A percentile compares a stretch with the other conserved stretches of the same genome.
Conservation (phyloP, 2,329 filamentous ascomycete species). For the Zymoseptoria ardabiliae region DNA sequence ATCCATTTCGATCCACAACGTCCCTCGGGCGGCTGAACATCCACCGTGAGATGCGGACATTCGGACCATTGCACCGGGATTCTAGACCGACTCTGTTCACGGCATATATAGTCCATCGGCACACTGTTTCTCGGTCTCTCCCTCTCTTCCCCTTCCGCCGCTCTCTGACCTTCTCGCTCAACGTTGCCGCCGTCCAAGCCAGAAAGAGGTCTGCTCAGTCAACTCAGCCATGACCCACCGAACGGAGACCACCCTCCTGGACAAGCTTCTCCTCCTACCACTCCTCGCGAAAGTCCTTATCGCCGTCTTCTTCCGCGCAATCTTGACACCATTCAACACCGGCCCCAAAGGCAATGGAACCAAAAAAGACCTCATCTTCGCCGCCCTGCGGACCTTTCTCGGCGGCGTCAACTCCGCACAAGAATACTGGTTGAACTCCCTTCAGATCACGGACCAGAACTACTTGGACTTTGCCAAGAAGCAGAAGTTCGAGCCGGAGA, state of each 20-base stretch:
- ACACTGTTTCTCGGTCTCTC: too few species aligned
- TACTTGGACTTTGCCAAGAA: slow-evolving; percentile 33
- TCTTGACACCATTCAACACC: slow-evolving; percentile 32
- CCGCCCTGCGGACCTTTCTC: slow-evolving; percentile 20
- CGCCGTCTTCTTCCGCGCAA: slow-evolving; percentile 27
- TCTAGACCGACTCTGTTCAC: too few species aligned
- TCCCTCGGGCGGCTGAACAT: too few species aligned
- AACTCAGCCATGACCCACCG: not conserved
- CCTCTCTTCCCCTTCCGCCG: not conserved
- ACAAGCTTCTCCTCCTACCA: slow-evolving; percentile 14
- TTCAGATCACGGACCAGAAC: slow-evolving; percentile 23
- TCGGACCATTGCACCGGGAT: too few species aligned
- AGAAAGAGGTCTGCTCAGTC: not conserved
- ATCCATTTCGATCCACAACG: too few species aligned
- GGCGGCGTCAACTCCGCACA: slow-evolving; percentile 26
- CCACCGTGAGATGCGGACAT: too few species aligned
- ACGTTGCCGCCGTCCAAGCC: not conserved
- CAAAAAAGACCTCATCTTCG: slow-evolving; percentile 24
- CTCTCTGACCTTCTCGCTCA: not conserved
- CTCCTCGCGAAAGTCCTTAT: slow-evolving; percentile 23
- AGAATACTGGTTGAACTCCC: slow-evolving; percentile 29
- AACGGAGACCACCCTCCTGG: slow-evolving; percentile 6
- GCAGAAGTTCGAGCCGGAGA: slow-evolving; percentile 32
- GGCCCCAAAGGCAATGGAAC: slow-evolving; percentile 19
- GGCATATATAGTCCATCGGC: too few species aligned